Evolutionary conservation across 1,284 basidiomycete species (phyloP).

Genomic region (Cronartium ribicola): DNA sequence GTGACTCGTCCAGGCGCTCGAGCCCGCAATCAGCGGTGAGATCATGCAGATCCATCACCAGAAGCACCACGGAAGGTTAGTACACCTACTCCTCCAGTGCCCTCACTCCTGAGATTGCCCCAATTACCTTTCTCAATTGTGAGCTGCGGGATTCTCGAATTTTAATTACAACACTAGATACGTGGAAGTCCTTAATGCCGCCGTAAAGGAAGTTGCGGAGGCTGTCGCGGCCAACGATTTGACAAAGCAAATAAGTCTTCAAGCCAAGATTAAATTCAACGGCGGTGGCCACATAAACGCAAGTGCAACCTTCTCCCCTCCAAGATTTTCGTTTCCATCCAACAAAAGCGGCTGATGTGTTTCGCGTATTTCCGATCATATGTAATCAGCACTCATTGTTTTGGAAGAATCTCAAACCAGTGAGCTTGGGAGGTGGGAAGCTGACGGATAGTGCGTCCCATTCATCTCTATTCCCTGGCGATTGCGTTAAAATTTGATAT

Average conservation of each 20-base stretch:
- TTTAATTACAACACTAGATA: not conserved
- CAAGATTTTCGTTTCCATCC: conserved; percentile 62
- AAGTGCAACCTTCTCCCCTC: not conserved
- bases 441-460: conserved; percentile 54
- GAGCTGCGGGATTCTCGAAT: not conserved
- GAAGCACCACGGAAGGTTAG: conserved; percentile 74
- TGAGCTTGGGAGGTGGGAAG: conserved; percentile 61
- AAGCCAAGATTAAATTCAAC: conserved; percentile 83
- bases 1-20: conserved; percentile 56
- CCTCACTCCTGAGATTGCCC: not conserved
- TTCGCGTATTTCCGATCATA: conserved; percentile 42
- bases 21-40: conserved; percentile 73
- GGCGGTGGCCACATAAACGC: conserved; percentile 65
- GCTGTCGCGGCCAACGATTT: conserved; percentile 60
- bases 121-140: not conserved
- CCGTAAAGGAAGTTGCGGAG: conserved; percentile 73
- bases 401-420: conserved; percentile 89
- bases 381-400: conserved; percentile 77
- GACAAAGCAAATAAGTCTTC: conserved; percentile 76
- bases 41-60: conserved; percentile 85
- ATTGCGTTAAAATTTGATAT: not conserved
- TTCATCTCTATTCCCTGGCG: conserved; percentile 35
- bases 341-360: not conserved
- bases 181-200: conserved; percentile 56
- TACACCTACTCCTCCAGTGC: not conserved